These are phyloP conservation scores for Lentinula edodes DNA, from an alignment of 768 basidiomycete species.

Conservation along the genomic window DNA sequence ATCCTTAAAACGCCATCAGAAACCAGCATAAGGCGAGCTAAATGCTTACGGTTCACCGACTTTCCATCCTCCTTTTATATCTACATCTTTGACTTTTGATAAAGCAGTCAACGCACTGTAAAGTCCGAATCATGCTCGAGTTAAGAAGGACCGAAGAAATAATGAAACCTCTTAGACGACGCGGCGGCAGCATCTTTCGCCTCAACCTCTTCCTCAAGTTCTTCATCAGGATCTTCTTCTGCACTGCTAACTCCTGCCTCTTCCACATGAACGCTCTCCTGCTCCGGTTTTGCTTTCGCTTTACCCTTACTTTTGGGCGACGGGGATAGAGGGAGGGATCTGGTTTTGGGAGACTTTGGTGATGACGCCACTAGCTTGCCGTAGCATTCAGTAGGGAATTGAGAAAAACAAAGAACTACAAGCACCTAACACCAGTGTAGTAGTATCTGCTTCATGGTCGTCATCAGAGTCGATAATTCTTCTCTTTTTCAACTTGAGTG, in stretches of 20 bases:
- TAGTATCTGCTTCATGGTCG: constrained; percentile 27
- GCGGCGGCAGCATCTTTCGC: constrained; percentile 35
- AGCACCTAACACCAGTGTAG: constrained; percentile 4
- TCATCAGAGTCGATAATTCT: constrained; percentile 52
- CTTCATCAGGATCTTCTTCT: constrained; percentile 31
- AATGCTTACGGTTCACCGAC: constrained; percentile 69
- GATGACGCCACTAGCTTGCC: not conserved
- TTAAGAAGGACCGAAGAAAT: not conserved
- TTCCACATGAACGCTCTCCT: constrained; percentile 23
- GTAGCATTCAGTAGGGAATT: not conserved
- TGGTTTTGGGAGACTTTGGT: not conserved
- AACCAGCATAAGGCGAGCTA: not conserved
- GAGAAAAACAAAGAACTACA: not conserved
- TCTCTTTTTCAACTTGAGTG: constrained; percentile 41
- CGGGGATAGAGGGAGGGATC: not conserved
- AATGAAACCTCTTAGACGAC: constrained; percentile 53
- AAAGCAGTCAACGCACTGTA: constrained; percentile 66
- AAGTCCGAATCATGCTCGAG: not conserved
- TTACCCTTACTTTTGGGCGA: constrained; percentile 15
- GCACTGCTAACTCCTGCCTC: constrained; percentile 25
- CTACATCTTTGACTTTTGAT: constrained; percentile 59
- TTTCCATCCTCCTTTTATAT: constrained; percentile 80
- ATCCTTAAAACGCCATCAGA: constrained; percentile 44
- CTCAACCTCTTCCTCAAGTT: constrained; percentile 35
- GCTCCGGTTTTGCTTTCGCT: constrained; percentile 20